These are phyloP conservation scores for Coprinopsis strossmayeri DNA, from an alignment of 768 basidiomycete genomes.

Conservation along the genomic window DNA sequence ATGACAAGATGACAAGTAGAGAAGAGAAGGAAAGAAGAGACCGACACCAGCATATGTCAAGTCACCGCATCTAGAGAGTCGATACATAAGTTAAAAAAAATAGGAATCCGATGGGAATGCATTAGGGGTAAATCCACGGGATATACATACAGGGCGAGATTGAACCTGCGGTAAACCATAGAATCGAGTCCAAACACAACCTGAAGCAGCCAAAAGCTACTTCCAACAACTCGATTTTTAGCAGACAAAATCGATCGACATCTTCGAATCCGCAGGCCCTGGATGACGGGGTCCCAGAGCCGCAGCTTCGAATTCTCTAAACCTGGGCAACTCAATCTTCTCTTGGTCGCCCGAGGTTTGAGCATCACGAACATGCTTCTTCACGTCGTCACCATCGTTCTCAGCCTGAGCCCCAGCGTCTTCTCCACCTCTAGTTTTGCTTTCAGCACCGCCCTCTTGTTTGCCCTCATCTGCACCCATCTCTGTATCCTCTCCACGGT, in stretches of 20 bases:
- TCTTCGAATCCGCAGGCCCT: conserved; percentile 12
- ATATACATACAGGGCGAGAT: too few species aligned
- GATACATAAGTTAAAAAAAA: too few species aligned
- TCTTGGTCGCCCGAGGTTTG: neutral
- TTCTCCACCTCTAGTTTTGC: neutral
- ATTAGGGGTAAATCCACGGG: too few species aligned
- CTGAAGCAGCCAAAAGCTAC: neutral
- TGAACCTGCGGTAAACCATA: too few species aligned
- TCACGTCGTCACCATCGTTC: too few species aligned
- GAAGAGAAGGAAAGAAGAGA: neutral
- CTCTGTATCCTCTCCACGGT: conserved; percentile 12
- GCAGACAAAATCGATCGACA: conserved; percentile 15
- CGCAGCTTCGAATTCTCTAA: conserved; percentile 60
- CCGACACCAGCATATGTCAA: neutral
- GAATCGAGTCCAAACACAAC: too few species aligned
- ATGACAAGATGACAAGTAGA: neutral
- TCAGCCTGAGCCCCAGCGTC: conserved; percentile 1
- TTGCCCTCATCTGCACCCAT: conserved; percentile 6
- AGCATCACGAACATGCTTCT: neutral
- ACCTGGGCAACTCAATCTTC: conserved; percentile 53
- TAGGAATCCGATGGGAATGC: too few species aligned
- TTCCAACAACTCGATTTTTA: neutral
- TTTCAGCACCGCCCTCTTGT: conserved; percentile 6
- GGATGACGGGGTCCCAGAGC: conserved; percentile 16
- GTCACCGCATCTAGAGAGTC: too few species aligned